Conservation (phyloP, 805 yeast species). For the Lachancea quebecensis region DNA sequence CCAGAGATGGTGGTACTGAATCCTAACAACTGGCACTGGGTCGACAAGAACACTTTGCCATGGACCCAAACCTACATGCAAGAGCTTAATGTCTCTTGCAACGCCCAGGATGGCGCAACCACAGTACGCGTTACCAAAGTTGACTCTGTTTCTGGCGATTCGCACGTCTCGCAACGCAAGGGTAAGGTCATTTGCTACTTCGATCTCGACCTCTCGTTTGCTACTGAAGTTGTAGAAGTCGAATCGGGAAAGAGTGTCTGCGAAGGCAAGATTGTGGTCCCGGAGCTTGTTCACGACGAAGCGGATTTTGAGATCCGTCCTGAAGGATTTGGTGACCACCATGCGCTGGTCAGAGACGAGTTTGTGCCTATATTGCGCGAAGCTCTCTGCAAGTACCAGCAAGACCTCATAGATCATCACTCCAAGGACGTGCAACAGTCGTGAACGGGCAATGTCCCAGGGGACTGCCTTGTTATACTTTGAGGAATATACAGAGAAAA, state of each 20-base stretch:
- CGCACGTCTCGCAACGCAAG: conserved; percentile 78
- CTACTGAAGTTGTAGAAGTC: conserved; percentile 34
- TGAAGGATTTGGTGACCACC: conserved; percentile 33
- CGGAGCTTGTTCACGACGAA: conserved; percentile 75
- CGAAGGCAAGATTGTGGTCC: conserved; percentile 43
- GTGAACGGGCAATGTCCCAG: neutral
- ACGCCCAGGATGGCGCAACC: conserved; percentile 15
- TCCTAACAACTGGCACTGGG: conserved; percentile 77
- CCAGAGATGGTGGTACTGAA: conserved; percentile 54
- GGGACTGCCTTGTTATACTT: neutral
- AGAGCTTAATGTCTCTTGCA: conserved; percentile 9
- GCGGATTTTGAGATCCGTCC: conserved; percentile 57
- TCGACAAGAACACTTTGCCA: conserved; percentile 58
- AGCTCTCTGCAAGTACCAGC: conserved; percentile 53
- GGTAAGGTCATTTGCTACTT: conserved; percentile 73
- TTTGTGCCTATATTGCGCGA: conserved; percentile 47
- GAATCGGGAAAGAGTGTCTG: conserved; percentile 32
- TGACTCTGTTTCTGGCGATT: conserved; percentile 57
- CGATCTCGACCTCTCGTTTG: conserved; percentile 52
- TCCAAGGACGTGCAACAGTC: conserved; percentile 54
- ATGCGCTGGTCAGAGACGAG: conserved; percentile 35
- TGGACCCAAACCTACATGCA: conserved; percentile 52
- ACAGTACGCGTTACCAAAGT: conserved; percentile 30
- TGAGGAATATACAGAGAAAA: conserved; percentile 4
- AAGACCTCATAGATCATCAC: conserved; percentile 54